Conservation (phyloP, 1,284 basidiomycete genomes). For the Golubevia sp. region DNA sequence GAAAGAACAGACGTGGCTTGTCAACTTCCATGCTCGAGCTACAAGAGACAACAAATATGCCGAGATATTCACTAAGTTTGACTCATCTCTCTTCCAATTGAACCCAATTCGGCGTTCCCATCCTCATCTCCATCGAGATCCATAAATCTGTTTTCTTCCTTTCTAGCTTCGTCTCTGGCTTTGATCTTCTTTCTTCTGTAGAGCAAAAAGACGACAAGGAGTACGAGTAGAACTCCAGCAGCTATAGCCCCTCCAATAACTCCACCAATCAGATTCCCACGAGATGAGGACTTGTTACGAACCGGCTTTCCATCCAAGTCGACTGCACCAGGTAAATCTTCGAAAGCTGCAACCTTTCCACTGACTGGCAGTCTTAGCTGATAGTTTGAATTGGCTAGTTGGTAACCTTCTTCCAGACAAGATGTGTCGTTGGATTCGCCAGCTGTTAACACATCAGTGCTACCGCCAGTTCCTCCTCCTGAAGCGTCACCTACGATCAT, state of each 20-base stretch:
- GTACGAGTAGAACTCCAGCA: conserved; percentile 22
- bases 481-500: conserved; percentile 27
- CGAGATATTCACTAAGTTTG: conserved; percentile 6
- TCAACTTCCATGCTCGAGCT: no score
- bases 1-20: no score
- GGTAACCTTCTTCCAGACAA: conserved; percentile 17
- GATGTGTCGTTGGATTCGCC: conserved; percentile 7
- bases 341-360: conserved; percentile 18
- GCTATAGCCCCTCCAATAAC: conserved; percentile 40
- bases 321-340: conserved; percentile 29
- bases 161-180: conserved; percentile 26
- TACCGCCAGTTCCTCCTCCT: conserved; percentile 31
- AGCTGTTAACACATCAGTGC: conserved; percentile 22
- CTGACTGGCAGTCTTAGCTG: conserved; percentile 14
- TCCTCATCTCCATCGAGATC: conserved; percentile 42
- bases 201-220: conserved; percentile 23
- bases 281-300: conserved; percentile 1
- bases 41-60: no score
- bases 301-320: no score
- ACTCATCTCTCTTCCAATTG: neutral
- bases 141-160: conserved; percentile 34
- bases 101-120: conserved; percentile 5
- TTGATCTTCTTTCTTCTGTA: conserved; percentile 24
- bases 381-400: conserved; percentile 4
- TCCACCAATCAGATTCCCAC: conserved; percentile 36